Base-by-base conservation (phyloP, 306 rosid species). In the Mimosa pudica region DNA sequence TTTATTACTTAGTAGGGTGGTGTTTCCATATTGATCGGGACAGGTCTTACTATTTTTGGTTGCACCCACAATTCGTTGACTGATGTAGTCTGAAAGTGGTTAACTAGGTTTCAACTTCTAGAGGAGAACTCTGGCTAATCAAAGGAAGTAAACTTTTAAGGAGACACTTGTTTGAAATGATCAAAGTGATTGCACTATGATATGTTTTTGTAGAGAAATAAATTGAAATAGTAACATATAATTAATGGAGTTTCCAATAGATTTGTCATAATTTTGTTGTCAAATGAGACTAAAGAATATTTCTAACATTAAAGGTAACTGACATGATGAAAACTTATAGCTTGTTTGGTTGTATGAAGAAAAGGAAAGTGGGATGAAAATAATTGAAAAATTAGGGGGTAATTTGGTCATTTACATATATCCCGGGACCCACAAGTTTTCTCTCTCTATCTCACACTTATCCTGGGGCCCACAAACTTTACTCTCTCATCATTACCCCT, bases 101-200 rank as follows among this genome's bases (percentile, higher is more conserved):
- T 13, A 44, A 10, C 74, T 46, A 45, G 74, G n/a, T n/a, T 36
- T 11, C n/a, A 51, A 67, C 67, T 62, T 62, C n/a, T 30, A 62
- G 41, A 41, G 24, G 16, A 30, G 17, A 46, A 66, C 20, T 77
- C 54, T 30, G 73, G 55, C 13, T 4, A 17, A 20, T 52, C 52
- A 42, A 38, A 77, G 66, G n/a, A 73, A 36, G 49, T 52, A 52
- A 73, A 17, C 4, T 17, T 73, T 61, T n/a, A 8, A 33, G 64
- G 35, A 54, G 42, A 73, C 18, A n/a, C 33, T 2, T 2, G 4
- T 70, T 47, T 32, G 36, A 70, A 70, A 20, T 60, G 64, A 35
- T 11, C 52, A 18, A 60, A 62, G 65, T 38, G 62, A 49, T 38
- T 75, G 60, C 38, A 36, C 20, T 57, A 38, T 55, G 68, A 41